phyloP scores from a whole-genome alignment of 352 stramenopile species.

The Globisporangium lucens region DNA sequence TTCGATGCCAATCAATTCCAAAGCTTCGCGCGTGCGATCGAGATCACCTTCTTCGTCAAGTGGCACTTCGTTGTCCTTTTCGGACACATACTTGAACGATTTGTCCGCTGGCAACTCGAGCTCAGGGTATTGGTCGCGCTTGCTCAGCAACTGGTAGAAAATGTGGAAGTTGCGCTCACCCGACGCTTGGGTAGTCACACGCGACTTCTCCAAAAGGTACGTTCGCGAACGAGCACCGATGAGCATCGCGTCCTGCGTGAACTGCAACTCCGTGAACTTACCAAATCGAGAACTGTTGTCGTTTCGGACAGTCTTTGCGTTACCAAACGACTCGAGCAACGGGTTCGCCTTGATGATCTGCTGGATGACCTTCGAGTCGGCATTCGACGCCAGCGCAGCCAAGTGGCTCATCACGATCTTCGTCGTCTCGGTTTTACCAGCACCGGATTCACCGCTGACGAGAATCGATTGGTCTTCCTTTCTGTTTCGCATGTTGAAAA shows the following conservation, averaged over 20 bases:
- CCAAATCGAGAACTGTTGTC: constrained; percentile 86
- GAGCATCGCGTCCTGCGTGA: constrained; percentile 64
- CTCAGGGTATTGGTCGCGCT: constrained; percentile 53
- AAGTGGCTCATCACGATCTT: constrained; percentile 96
- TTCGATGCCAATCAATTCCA: constrained; percentile 88
- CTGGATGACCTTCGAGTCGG: constrained; percentile 89
- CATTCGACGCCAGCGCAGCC: constrained; percentile 75
- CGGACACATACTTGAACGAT: constrained; percentile 72
- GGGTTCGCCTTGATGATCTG: constrained; percentile 94
- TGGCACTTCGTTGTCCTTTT: constrained; percentile 23
- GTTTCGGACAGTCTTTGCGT: constrained; percentile 84
- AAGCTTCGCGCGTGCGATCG: constrained; percentile 71
- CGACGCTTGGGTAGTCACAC: constrained; percentile 79
- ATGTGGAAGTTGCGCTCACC: constrained; percentile 94
- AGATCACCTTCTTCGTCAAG: constrained; percentile 68
- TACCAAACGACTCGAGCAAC: constrained; percentile 84
- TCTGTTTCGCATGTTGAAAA: constrained; percentile 73
- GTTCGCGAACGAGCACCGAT: constrained; percentile 82
- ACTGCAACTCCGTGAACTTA: constrained; percentile 87
- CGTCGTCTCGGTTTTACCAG: constrained; percentile 96
- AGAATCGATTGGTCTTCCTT: constrained; percentile 93
- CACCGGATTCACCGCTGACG: constrained; percentile 93
- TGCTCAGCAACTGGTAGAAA: constrained; percentile 90
- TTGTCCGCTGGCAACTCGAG: constrained; percentile 42
- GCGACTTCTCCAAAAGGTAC: constrained; percentile 92